These are phyloP conservation scores for Nakazawaea sp. DNA, from an alignment of 805 yeast species.

Conservation along the genomic window DNA sequence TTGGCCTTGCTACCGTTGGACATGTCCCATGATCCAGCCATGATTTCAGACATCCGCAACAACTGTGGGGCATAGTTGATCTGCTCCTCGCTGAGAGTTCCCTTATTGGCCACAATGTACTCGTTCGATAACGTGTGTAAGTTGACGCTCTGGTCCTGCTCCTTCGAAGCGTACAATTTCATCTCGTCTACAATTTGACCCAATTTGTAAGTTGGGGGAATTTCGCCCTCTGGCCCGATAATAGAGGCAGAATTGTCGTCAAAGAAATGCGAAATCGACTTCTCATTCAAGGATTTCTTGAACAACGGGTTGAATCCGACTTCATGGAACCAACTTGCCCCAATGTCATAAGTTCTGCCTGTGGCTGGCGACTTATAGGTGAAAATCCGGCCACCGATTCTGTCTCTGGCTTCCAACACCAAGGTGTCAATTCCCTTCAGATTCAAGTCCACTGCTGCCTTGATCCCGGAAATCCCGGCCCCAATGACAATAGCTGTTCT, in stretches of 20 bases:
- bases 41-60: constrained; percentile 21
- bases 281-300: constrained; percentile 18
- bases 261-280: constrained; percentile 18
- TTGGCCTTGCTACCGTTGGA: constrained; percentile 19
- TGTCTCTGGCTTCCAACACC: constrained; percentile 41
- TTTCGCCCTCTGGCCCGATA: constrained; percentile 19
- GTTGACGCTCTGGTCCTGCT: constrained; percentile 19
- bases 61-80: constrained; percentile 21
- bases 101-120: constrained; percentile 15
- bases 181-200: constrained; percentile 23
- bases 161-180: constrained; percentile 25
- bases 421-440: constrained; percentile 29
- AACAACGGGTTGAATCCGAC: constrained; percentile 34
- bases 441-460: constrained; percentile 36
- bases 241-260: constrained; percentile 28
- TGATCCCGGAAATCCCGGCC: constrained; percentile 48
- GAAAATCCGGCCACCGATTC: constrained; percentile 38
- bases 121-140: constrained; percentile 19
- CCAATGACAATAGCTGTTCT: constrained; percentile 39
- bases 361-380: constrained; percentile 20
- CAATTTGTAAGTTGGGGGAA: constrained; percentile 22
- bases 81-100: constrained; percentile 18
- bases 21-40: constrained; percentile 24
- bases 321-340: constrained; percentile 53
- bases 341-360: constrained; percentile 32